phyloP scores from a whole-genome alignment of 306 rosid species.

The Prunus davidiana region DNA sequence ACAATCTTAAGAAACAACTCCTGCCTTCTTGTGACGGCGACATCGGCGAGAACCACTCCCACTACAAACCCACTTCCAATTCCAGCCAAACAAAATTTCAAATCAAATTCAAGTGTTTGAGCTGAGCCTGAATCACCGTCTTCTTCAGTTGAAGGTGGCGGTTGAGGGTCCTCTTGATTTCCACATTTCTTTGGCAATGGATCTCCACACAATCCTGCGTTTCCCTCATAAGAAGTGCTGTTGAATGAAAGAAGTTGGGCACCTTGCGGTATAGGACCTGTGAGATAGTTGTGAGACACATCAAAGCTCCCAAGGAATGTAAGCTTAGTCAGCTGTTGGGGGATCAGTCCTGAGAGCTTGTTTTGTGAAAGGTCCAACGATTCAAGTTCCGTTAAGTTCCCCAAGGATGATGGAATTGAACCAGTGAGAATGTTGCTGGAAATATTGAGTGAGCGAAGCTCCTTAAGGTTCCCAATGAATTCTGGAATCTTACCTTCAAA shows the following conservation, averaged over 20 bases:
- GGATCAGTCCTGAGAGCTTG: background rate
- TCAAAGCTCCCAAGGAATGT: background rate
- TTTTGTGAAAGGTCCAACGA: background rate
- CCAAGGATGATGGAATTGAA: background rate
- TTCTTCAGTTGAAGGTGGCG: no score
- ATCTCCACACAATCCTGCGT: no score
- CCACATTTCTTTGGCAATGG: no score
- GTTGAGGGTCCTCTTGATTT: no score
- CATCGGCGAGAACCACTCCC: no score
- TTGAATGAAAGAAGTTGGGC: background rate
- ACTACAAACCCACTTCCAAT: no score
- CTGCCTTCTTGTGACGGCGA: no score
- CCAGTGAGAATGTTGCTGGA: background rate
- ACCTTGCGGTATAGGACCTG: background rate
- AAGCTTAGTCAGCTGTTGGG: background rate
- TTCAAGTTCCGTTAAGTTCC: background rate
- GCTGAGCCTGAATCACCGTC: no score
- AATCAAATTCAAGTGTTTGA: no score
- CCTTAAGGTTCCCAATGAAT: background rate
- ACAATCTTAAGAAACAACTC: no score
- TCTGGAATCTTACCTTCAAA: background rate
- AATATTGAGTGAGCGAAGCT: background rate
- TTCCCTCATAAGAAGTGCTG: no score
- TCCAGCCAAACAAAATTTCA: no score
- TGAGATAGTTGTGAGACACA: background rate